Evolutionary conservation across 345 rosid species (phyloP), one percentile per base, ranked within the genome.

Genomic region (Euphorbia peplus): DNA sequence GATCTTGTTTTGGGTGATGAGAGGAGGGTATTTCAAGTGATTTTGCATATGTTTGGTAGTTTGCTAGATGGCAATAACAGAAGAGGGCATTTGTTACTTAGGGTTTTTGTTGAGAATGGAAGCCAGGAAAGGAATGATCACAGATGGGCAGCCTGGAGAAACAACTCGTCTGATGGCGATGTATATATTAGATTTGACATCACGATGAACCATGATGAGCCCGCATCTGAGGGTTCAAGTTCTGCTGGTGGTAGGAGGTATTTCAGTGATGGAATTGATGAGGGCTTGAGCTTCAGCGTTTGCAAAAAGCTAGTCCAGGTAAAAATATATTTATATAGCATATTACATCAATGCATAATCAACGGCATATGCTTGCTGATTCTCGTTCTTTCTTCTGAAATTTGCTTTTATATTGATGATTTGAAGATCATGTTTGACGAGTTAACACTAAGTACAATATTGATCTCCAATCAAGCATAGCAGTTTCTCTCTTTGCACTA

Each of bases 301-400:
- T 93, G 98, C 83, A 85, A 90, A 82, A 88, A 85, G 80, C 90
- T 93, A 42, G 97, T 88, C 56, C 91, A 89, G 87, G 98, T 93
- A 65, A 74, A n/a, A 39, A 70, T 50, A 47, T 47, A 0, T 15
- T 16, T 37, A 25, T 25, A 56, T 12, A 9, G 16, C 63, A 5
- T 12, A 4, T 15, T 62, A 8, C 51, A 41, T 41, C 4, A 7
- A 32, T 32, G 63, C 44, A 32, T 37, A 64, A 44, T 14, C 15
- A 41, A 9, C 1, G 51, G 3, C 32, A 14, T 35, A 50, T 65
- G 29, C 26, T 65, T 16, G 12, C 12, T 8, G 46, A 30, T 21
- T 32, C 32, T 51, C 10, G 8, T 48, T 32, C 4, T n/a, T 35
- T 5, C 32, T 19, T 29, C 26, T 12, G 39, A 66, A 18, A 3